phyloP scores from a whole-genome alignment of 768 basidiomycete genomes.

The Lactarius pseudohatsudake region DNA sequence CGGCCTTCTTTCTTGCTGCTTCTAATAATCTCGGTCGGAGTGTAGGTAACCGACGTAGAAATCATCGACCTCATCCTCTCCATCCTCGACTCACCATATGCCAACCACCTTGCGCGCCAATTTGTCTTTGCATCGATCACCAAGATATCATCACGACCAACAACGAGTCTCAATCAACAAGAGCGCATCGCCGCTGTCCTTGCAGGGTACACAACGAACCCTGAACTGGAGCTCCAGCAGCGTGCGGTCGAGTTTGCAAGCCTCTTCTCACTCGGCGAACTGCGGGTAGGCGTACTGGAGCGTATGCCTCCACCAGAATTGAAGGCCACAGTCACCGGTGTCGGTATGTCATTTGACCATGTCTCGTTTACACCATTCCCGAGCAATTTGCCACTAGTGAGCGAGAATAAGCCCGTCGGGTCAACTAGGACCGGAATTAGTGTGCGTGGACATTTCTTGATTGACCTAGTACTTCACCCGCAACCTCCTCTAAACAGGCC shows the following conservation, averaged over 20 bases:
- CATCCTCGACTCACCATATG: conserved; percentile 90
- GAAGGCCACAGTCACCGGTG: conserved; percentile 94
- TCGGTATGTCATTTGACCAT: conserved; percentile 52
- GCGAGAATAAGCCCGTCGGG: conserved; percentile 95
- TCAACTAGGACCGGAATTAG: conserved; percentile 80
- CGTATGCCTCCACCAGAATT: conserved; percentile 99
- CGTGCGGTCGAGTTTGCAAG: conserved; percentile 93
- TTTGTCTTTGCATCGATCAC: conserved; percentile 88
- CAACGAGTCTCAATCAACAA: conserved; percentile 64
- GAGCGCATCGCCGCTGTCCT: conserved; percentile 78
- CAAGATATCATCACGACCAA: conserved; percentile 83
- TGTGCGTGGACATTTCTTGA: conserved; percentile 37
- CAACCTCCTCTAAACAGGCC: conserved; percentile 36
- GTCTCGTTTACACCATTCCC: not conserved
- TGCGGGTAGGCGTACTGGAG: conserved; percentile 84
- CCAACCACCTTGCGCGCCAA: conserved; percentile 87
- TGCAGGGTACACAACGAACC: conserved; percentile 79
- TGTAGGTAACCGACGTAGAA: conserved; percentile 75
- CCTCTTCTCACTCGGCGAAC: conserved; percentile 74
- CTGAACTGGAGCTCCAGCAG: conserved; percentile 94
- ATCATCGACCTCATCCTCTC: conserved; percentile 84
- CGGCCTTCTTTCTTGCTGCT: conserved; percentile 9
- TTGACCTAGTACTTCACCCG: not conserved
- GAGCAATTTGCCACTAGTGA: conserved; percentile 50
- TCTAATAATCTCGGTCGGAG: not conserved